Evolutionary conservation across 108 stramenopile species (phyloP), one percentile per base, ranked within the genome.

Genomic region (Nitzschia sp.): DNA sequence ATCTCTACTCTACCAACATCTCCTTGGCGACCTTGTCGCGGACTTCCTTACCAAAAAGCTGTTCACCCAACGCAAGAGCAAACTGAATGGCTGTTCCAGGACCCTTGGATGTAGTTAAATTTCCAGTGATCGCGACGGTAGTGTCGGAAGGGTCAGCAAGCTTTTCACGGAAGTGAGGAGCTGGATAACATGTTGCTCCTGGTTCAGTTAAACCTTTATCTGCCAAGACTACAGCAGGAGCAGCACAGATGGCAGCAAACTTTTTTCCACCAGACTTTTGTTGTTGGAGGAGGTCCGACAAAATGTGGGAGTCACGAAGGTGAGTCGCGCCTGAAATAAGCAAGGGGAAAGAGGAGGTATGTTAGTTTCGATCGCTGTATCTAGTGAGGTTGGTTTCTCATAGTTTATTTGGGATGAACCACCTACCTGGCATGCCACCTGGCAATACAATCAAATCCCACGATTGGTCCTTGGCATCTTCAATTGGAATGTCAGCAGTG

Each of bases 101-200:
- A 20, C 93, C 93, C 73, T 91, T 75, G 7, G 83, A 82, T 9
- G 90, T 91, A 24, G 84, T 78, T 10, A 93, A 51, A 56, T 86
- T 84, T 20, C 77, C 88, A 15, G 77, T 80, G 8, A 89, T 82
- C 37, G 92, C 87, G 8, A 96, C 95, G 24, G 66, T 74, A 37
- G 80, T 80, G 46, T 91, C 82, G 42, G 75, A 63, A 22, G 78
- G 77, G 58, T 80, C 63, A 9, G 61, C 43, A 56, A 96, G 77
- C 29, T 67, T 81, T 29, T 77, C 72, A 17, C 83, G 73, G 51
- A 96, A 84, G 41, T 63, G 81, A 26, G 84, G 81, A 22, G 95
- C 95, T 9, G 95, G 95, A 73, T 93, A 96, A 53, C 97, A 96
- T 0, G 97, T 98, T 0, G 92, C 94, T 38, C 81, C 65, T 11